Percentiles rank a stretch among this genome's conserved stretches.
phyloP scores from a whole-genome alignment of 345 rosid species.

The Citrus trifoliata region DNA sequence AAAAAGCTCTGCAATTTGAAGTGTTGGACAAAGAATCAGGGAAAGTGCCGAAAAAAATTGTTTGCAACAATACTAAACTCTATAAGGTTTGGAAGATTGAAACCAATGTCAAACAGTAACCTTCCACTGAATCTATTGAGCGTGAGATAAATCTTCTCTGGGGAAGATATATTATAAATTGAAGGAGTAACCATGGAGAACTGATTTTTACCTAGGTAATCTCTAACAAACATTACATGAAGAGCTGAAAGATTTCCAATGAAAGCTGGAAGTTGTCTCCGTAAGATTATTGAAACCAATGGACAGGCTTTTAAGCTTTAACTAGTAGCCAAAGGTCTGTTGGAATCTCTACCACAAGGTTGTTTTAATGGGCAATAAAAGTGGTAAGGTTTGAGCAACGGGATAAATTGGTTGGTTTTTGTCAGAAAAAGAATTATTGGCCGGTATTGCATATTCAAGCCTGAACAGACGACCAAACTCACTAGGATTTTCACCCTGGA shows the following conservation, averaged over 20 bases:
- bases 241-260: conserved; percentile 17
- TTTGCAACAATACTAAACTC: background rate
- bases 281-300: background rate
- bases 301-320: background rate
- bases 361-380: fast-evolving
- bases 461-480: conserved; percentile 9
- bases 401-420: conserved; percentile 12
- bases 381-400: background rate
- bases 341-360: background rate
- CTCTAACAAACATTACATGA: background rate
- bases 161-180: conserved; percentile 20
- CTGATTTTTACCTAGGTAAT: background rate
- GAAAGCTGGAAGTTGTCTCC: conserved; percentile 13
- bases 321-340: background rate
- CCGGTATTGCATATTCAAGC: background rate
- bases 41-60: background rate
- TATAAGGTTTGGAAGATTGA: conserved; percentile 10
- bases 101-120: conserved; percentile 6
- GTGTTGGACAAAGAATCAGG: conserved; percentile 1
- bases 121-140: conserved; percentile 6
- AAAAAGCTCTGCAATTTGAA: background rate
- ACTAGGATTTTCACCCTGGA: background rate
- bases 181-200: conserved; percentile 10
- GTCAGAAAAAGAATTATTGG: conserved; percentile 4
- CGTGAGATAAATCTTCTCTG: background rate